A percentile compares a stretch with the other conserved stretches of the same genome.
These are phyloP conservation scores for Tulasnella sp. DNA, from an alignment of 768 basidiomycete species.

Conservation along the genomic window DNA sequence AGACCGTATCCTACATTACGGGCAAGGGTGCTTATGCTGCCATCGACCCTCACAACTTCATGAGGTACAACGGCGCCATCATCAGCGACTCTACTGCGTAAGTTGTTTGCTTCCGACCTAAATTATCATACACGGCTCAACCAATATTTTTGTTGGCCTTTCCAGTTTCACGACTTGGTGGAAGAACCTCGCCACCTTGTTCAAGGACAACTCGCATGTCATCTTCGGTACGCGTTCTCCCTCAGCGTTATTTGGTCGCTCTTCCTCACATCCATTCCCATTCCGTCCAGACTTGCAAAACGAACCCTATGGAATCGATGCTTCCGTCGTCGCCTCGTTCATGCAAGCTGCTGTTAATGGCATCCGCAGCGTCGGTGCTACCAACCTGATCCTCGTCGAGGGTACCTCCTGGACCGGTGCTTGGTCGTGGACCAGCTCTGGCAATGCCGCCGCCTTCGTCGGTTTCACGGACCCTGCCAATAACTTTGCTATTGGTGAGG, in stretches of 20 bases:
- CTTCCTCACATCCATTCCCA: neutral
- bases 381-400: slow-evolving; percentile 49
- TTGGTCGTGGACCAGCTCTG: slow-evolving; percentile 63
- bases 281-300: slow-evolving; percentile 47
- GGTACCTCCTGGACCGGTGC: slow-evolving; percentile 60
- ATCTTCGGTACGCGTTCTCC: slow-evolving; percentile 60
- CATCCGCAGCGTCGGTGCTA: slow-evolving; percentile 65
- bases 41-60: slow-evolving; percentile 64
- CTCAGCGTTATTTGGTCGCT: neutral
- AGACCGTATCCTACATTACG: slow-evolving; percentile 62
- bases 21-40: slow-evolving; percentile 60
- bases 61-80: slow-evolving; percentile 59
- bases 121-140: neutral
- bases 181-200: slow-evolving; percentile 59
- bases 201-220: slow-evolving; percentile 54
- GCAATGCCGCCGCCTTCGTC: slow-evolving; percentile 58
- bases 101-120: slow-evolving; percentile 22
- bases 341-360: slow-evolving; percentile 70
- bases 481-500: slow-evolving; percentile 60
- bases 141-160: neutral
- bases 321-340: slow-evolving; percentile 56
- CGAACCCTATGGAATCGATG: slow-evolving; percentile 65
- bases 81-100: slow-evolving; percentile 56
- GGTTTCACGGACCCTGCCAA: slow-evolving; percentile 62
- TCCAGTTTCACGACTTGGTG: slow-evolving; percentile 46